phyloP scores from a whole-genome alignment of 768 basidiomycete genomes.

The Collybia nuda region DNA sequence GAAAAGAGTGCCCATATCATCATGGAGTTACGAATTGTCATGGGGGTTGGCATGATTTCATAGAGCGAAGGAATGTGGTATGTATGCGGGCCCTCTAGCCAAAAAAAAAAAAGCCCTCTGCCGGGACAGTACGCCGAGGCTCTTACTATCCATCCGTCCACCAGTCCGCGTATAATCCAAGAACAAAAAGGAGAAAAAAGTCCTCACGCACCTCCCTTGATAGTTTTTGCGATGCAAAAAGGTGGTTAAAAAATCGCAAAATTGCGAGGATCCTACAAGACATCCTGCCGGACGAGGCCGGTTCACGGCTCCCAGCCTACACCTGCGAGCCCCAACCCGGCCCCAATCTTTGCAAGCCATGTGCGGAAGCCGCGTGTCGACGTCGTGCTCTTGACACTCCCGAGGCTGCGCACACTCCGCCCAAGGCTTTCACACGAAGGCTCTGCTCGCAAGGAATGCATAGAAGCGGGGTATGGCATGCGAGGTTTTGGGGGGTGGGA shows the following conservation, averaged over 20 bases:
- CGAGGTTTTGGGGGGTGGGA: neutral
- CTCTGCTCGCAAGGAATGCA: constrained; percentile 27
- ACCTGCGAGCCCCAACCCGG: constrained; percentile 15
- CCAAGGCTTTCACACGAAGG: constrained; percentile 49
- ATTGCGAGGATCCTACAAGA: neutral
- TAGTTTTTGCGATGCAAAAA: no score
- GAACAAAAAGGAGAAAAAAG: no score
- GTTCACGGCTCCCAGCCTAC: neutral
- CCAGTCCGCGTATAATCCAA: neutral
- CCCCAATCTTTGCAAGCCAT: constrained; percentile 36
- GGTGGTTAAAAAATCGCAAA: no score
- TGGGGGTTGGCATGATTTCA: no score
- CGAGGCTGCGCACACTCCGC: constrained; percentile 43
- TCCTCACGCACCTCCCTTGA: no score
- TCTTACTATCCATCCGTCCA: neutral
- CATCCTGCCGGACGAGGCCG: neutral
- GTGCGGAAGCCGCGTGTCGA: constrained; percentile 38
- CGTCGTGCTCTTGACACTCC: constrained; percentile 40
- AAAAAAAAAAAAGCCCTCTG: neutral
- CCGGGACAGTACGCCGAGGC: no score
- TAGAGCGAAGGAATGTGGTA: no score
- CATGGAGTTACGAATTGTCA: neutral
- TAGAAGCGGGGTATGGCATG: constrained; percentile 4
- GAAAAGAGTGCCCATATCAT: constrained; percentile 1
- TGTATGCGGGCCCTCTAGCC: neutral